These are phyloP conservation scores for Ogataea parapolymorpha DNA, from an alignment of 805 yeast genomes.

Conservation along the genomic window DNA sequence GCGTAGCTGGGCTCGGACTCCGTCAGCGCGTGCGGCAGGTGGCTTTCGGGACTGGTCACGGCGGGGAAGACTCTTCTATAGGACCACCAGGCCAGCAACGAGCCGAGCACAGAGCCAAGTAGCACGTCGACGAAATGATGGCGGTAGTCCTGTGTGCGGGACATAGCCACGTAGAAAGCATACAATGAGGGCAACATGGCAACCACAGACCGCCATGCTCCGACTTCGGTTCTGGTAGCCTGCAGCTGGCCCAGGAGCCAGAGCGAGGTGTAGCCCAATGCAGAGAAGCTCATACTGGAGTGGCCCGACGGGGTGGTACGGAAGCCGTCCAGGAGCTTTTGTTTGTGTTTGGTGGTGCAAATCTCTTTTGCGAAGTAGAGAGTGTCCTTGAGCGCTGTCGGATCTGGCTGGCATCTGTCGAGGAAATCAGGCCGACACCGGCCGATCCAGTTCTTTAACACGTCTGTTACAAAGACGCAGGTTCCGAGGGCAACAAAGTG, in stretches of 20 bases:
- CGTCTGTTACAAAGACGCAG: constrained; percentile 64
- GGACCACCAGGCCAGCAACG: constrained; percentile 52
- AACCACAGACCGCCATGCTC: constrained; percentile 61
- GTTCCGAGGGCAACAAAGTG: constrained; percentile 55
- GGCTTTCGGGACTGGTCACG: constrained; percentile 32
- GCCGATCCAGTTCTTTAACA: constrained; percentile 80
- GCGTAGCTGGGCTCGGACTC: constrained; percentile 7
- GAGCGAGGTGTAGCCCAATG: constrained; percentile 57
- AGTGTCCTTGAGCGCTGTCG: constrained; percentile 51
- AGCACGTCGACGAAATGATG: constrained; percentile 88
- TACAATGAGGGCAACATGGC: constrained; percentile 56
- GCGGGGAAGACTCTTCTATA: constrained; percentile 53
- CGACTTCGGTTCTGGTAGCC: constrained; percentile 37
- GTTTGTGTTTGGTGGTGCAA: constrained; percentile 51
- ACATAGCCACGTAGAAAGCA: constrained; percentile 75
- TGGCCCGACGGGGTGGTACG: constrained; percentile 85
- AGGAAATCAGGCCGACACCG: constrained; percentile 91
- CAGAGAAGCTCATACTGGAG: constrained; percentile 67
- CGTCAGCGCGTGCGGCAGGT: constrained; percentile 36
- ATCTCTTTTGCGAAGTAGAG: constrained; percentile 60
- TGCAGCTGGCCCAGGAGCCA: constrained; percentile 69
- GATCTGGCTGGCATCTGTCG: constrained; percentile 73
- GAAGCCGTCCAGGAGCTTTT: constrained; percentile 60
- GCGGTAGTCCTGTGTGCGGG: constrained; percentile 88
- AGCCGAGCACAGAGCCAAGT: constrained; percentile 69